Base-by-base conservation (phyloP, 805 yeast genomes). In the Yamadazyma nakazawae region DNA sequence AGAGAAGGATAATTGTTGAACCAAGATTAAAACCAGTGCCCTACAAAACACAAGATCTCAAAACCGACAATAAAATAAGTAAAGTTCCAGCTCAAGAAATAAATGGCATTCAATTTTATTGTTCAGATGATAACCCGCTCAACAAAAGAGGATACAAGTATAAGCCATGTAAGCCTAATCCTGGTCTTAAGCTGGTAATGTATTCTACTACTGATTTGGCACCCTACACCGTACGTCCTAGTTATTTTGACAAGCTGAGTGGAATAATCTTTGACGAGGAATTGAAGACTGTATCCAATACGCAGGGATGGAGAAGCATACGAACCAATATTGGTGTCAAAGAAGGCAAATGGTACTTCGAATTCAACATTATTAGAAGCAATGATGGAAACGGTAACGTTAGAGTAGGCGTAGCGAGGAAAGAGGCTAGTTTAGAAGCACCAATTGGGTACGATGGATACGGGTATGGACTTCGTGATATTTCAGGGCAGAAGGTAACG, bases 401-500 rank as follows among this genome's bases (percentile, higher is more conserved):
- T 1, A 68, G 99, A 25, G 60, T 91, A 25, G 99, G 99, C 0
- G 60, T 92, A 32, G 85, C 85, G 0, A 70, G 98, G 43, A 76
- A 89, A 51, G 98, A 92, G 59, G 94, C 96, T 2, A 80, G 89
- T 42, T 65, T 91, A 37, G 97, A 92, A 55, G 96, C 96, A 0
- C 98, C 99, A 0, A 94, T 91, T 5, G 99, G 99, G 2, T 88
- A 80, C 57, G 98, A 94, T 64, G 92, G 90, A 0, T 94, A 90
- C 66, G 92, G 97, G 0, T 92, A 94, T 63, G 97, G 96, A 2
- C 59, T 94, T 2, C 74, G 97, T 49, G 97, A 92, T 65, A 75
- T 77, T 32, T 74, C 76, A 6, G 91, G 96, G 2, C 86, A 87
- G 54, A 79, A 79, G 25, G 74, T 94, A 19, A 95, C 94, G 53